phyloP scores from a whole-genome alignment of 2,329 filamentous ascomycete genomes.

The Cryphonectria parasitica region DNA sequence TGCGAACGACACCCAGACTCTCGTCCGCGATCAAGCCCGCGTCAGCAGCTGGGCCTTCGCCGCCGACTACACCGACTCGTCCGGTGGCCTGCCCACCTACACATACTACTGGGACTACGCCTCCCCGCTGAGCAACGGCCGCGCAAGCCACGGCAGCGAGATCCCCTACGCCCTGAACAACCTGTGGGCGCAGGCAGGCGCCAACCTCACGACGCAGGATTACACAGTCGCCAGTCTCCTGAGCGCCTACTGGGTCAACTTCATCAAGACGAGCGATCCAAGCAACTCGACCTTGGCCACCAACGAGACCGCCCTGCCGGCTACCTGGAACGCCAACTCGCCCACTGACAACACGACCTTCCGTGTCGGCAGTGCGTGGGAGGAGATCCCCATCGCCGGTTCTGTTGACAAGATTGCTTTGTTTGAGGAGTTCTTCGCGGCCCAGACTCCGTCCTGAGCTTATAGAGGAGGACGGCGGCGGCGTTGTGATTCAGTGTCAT shows the following conservation, averaged over 20 bases:
- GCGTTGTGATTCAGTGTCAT: background rate
- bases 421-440: slow-evolving; percentile 1
- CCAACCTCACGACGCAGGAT: slow-evolving; percentile 35
- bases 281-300: slow-evolving; percentile 14
- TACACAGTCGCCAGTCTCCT: slow-evolving; percentile 35
- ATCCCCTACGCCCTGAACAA: slow-evolving; percentile 40
- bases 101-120: slow-evolving; percentile 36
- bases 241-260: slow-evolving; percentile 29
- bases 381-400: background rate
- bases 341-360: background rate
- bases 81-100: slow-evolving; percentile 29
- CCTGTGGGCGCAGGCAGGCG: slow-evolving; percentile 27
- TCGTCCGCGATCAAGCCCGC: slow-evolving; percentile 4
- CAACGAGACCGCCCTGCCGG: slow-evolving; percentile 8
- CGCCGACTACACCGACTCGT: slow-evolving; percentile 4
- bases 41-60: slow-evolving; percentile 9
- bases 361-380: slow-evolving; percentile 1
- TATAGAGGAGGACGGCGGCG: background rate
- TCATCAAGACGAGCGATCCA: slow-evolving; percentile 23
- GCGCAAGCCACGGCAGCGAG: slow-evolving; percentile 31
- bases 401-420: slow-evolving; percentile 2
- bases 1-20: background rate
- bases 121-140: slow-evolving; percentile 34
- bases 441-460: background rate
- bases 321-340: slow-evolving; percentile 5